Conservation (phyloP, 208 protist species). For the Trichomonas gallinae region DNA sequence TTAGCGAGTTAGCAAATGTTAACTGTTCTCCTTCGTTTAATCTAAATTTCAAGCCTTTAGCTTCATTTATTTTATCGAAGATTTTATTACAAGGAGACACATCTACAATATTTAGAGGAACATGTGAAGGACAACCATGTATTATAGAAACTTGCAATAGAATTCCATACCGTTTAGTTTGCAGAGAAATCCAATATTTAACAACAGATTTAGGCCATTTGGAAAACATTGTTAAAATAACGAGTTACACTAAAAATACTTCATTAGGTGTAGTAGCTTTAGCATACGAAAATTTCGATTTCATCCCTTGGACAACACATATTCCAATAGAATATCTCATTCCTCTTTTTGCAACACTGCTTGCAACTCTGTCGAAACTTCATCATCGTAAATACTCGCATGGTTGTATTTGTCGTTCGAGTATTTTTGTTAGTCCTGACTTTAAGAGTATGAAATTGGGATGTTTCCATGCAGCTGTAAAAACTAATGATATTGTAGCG, state of each 20-base stretch:
- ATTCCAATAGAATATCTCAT: background rate
- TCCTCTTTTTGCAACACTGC: background rate
- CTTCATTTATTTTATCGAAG: background rate
- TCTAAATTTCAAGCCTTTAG: background rate
- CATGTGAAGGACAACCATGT: too few species aligned
- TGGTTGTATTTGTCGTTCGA: background rate
- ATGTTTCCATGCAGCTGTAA: background rate
- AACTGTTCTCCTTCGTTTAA: background rate
- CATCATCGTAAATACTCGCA: background rate
- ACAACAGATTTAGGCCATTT: background rate
- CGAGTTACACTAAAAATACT: background rate
- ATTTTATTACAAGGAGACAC: background rate
- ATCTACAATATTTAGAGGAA: background rate
- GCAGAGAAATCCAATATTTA: background rate
- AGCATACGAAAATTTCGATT: background rate
- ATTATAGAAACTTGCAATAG: background rate
- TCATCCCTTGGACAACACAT: background rate
- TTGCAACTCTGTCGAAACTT: background rate
- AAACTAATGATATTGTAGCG: background rate
- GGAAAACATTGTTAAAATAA: background rate
- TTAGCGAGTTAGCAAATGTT: background rate
- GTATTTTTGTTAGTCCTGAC: background rate
- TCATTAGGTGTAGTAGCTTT: background rate
- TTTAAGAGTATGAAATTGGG: background rate
- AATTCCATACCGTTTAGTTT: background rate